Evolutionary conservation across 768 basidiomycete species (phyloP).

Genomic region (Dendrothele bispora): DNA sequence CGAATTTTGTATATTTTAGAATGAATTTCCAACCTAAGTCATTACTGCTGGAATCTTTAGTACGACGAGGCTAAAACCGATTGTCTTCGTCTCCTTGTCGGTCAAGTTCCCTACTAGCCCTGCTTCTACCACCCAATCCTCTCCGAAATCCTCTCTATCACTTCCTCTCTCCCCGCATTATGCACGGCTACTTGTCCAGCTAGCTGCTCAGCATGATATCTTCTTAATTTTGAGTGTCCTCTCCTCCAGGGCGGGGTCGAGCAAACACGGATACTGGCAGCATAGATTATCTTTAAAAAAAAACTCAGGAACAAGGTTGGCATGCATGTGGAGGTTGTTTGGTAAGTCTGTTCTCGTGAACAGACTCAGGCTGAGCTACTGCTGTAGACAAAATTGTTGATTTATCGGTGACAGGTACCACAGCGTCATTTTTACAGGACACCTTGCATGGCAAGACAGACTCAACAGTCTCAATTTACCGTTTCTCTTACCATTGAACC

Average conservation of each 20-base stretch:
- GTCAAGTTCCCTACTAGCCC: slow-evolving; percentile 55
- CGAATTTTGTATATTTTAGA: background rate
- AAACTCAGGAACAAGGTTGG: slow-evolving; percentile 65
- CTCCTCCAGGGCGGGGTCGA: slow-evolving; percentile 48
- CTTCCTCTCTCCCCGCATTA: slow-evolving; percentile 69
- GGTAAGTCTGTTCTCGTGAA: no score
- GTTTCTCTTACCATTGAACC: slow-evolving; percentile 73
- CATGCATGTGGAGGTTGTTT: slow-evolving; percentile 64
- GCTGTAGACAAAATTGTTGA: no score
- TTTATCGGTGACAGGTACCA: slow-evolving; percentile 55
- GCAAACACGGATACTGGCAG: slow-evolving; percentile 61
- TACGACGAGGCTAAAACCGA: slow-evolving; percentile 53
- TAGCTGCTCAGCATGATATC: slow-evolving; percentile 76
- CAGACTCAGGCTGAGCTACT: no score
- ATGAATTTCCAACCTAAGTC: background rate
- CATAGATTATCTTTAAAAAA: no score
- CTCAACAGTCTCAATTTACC: slow-evolving; percentile 69
- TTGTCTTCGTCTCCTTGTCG: slow-evolving; percentile 64
- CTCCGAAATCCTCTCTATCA: slow-evolving; percentile 23
- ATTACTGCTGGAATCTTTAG: slow-evolving; percentile 70
- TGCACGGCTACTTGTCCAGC: slow-evolving; percentile 62
- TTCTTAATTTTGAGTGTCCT: slow-evolving; percentile 71
- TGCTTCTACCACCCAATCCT: slow-evolving; percentile 34
- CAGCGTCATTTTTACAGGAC: slow-evolving; percentile 62
- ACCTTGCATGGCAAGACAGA: slow-evolving; percentile 72